Evolutionary conservation across 345 rosid genomes (phyloP), one percentile per base, ranked within the genome.

Genomic region (Gossypium turneri): DNA sequence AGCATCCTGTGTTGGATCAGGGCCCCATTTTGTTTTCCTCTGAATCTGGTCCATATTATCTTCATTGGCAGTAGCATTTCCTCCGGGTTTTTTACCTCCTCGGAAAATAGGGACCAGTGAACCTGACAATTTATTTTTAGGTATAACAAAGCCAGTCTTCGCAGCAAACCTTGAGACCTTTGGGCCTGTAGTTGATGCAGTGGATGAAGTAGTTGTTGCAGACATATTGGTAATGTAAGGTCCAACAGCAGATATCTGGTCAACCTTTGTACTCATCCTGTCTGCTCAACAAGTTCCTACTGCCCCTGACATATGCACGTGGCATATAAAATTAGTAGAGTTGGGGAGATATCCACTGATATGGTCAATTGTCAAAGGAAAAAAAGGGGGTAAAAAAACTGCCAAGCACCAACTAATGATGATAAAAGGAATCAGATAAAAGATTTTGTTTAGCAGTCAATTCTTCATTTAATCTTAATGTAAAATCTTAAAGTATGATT

Each of bases 1-100:
- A 75, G 88, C 59, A 83, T 91, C 97, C 74, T 85, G 89, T 43
- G 88, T 79, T 47, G 82, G 80, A 89, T 95, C 98, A 62, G 86
- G 82, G 25, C 89, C 97, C 99, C 99, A 95, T 78, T 88, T 91
- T 44, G 94, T 90, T 81, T 91, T 95, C 82, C 97, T 89, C 77
- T 72, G 86, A 66, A 73, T 83, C 75, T 82, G 86, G 71, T 82
- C 84, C 45, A 73, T 19, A 12, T 56, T 76, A 72, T 84, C 89
- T 70, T 84, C 90, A 29, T 13, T 84, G 73, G 68, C 78, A 20
- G 78, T 27, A 75, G 79, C 86, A 66, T 69, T 56, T 25, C 84
- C 79, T 68, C 82, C 87, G 0, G 73, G 66, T 73, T 83, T 84
- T 74, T 88, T 90, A 66, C 82, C 85, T 22, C 90, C 93, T 81